phyloP scores from a whole-genome alignment of 108 stramenopile species.

The Pseudonitzschia delicatissima region DNA sequence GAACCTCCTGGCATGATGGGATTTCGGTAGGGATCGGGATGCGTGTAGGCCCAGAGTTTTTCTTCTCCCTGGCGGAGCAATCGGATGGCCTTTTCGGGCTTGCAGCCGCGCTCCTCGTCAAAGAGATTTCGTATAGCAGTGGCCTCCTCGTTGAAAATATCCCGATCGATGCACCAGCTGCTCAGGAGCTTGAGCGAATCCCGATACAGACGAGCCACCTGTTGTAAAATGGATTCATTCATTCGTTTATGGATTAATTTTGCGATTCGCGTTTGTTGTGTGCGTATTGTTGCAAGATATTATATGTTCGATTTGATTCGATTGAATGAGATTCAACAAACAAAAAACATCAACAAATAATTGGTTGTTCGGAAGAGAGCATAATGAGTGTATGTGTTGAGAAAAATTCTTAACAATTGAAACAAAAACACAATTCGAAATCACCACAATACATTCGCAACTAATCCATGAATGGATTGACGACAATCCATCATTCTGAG shows the following conservation, averaged over 20 bases:
- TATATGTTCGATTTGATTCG: too few relatives aligned
- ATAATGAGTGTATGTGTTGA: too few relatives aligned
- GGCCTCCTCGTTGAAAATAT: slow-evolving; percentile 87
- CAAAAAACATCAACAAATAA: too few relatives aligned
- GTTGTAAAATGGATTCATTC: too few relatives aligned
- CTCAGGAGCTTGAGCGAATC: slow-evolving; percentile 62
- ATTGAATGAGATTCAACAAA: too few relatives aligned
- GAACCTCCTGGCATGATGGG: slow-evolving; percentile 97
- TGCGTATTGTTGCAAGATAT: too few relatives aligned
- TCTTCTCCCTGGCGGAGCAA: slow-evolving; percentile 77
- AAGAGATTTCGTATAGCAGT: slow-evolving; percentile 76
- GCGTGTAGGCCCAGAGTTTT: slow-evolving; percentile 71
- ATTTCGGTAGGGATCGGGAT: slow-evolving; percentile 90
- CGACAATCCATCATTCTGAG: neutral
- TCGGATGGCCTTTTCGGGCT: slow-evolving; percentile 58
- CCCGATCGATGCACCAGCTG: slow-evolving; percentile 90
- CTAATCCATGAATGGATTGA: neutral
- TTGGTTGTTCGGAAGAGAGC: too few relatives aligned
- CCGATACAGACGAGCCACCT: slow-evolving; percentile 85
- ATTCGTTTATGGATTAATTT: too few relatives aligned
- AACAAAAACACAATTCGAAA: neutral
- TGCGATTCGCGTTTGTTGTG: too few relatives aligned
- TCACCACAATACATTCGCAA: neutral
- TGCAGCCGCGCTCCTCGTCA: slow-evolving; percentile 69
- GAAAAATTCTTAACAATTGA: neutral